Percentiles rank a stretch among this genome's conserved stretches.
phyloP scores from a whole-genome alignment of 169 alveolate genomes.

The Plasmodium inui region DNA sequence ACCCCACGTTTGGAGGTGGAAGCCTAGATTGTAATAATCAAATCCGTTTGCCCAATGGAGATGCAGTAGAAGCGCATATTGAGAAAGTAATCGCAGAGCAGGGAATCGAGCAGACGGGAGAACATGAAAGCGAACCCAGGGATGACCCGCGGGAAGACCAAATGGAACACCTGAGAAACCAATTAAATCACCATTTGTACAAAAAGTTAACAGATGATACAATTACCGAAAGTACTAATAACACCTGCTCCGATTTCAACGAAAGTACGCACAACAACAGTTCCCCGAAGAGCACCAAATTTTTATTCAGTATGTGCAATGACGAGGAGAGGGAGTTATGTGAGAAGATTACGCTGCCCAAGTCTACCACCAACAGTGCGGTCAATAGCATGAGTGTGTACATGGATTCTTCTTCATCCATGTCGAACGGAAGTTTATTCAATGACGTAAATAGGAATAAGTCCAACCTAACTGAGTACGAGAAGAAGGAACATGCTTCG shows the following conservation, averaged over 20 bases:
- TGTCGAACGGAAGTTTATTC: constrained; percentile 9
- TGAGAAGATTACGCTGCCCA: not conserved
- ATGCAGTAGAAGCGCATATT: not conserved
- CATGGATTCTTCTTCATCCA: constrained; percentile 12
- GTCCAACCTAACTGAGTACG: not conserved
- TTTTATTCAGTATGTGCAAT: not conserved
- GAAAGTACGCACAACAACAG: constrained; percentile 15
- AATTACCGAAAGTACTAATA: constrained; percentile 15
- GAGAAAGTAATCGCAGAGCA: not conserved
- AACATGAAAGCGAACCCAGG: not conserved
- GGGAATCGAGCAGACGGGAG: not conserved
- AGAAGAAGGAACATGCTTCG: not conserved
- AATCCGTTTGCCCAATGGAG: not conserved
- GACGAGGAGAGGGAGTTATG: constrained; percentile 1
- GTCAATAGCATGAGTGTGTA: constrained; percentile 8
- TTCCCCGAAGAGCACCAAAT: not conserved
- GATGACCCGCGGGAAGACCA: not conserved
- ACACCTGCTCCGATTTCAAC: constrained; percentile 26
- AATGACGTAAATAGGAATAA: constrained; percentile 22
- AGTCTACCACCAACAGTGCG: not conserved
- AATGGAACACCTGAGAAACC: not conserved
- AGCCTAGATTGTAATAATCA: not conserved
- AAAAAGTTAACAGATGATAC: constrained; percentile 28
- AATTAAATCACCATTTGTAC: not conserved
- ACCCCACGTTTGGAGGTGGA: not conserved